Conservation (phyloP, 257 asterid genomes). For the Capsicum pubescens region DNA sequence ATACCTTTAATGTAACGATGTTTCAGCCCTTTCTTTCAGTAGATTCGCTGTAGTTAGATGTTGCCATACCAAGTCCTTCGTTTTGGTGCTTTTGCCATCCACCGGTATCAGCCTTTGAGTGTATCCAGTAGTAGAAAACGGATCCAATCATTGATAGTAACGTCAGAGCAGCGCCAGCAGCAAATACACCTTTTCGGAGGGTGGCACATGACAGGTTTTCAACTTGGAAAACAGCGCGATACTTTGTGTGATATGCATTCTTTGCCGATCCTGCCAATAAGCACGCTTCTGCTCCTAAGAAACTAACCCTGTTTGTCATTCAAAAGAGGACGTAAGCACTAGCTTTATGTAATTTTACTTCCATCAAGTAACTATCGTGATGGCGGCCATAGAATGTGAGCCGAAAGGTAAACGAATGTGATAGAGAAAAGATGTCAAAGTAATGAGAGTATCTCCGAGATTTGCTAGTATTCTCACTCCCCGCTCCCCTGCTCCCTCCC, state of each 20-base stretch:
- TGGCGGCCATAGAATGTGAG: too few relatives aligned
- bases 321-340: background rate
- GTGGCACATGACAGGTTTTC: slow-evolving; percentile 82
- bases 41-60: slow-evolving; percentile 55
- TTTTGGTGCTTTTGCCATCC: slow-evolving; percentile 87
- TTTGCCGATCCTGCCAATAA: slow-evolving; percentile 91
- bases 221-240: slow-evolving; percentile 62
- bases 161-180: slow-evolving; percentile 85
- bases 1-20: background rate
- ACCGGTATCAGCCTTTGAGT: slow-evolving; percentile 83
- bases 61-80: slow-evolving; percentile 85
- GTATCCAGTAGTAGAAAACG: slow-evolving; percentile 74
- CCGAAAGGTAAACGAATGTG: too few relatives aligned
- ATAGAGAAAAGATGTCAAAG: too few relatives aligned
- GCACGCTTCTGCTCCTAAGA: slow-evolving; percentile 94
- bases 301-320: slow-evolving; percentile 66
- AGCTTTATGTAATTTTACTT: background rate
- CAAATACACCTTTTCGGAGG: slow-evolving; percentile 93
- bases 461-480: too few relatives aligned
- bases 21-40: slow-evolving; percentile 46
- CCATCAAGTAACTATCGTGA: too few relatives aligned
- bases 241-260: slow-evolving; percentile 95
- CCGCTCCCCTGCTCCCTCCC: too few relatives aligned
- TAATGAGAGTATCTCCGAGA: too few relatives aligned
- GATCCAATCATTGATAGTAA: slow-evolving; percentile 67